Percentiles rank a stretch among this genome's conserved stretches.
These are phyloP conservation scores for Megacollybia marginata DNA, from an alignment of 768 basidiomycete species.

Conservation along the genomic window DNA sequence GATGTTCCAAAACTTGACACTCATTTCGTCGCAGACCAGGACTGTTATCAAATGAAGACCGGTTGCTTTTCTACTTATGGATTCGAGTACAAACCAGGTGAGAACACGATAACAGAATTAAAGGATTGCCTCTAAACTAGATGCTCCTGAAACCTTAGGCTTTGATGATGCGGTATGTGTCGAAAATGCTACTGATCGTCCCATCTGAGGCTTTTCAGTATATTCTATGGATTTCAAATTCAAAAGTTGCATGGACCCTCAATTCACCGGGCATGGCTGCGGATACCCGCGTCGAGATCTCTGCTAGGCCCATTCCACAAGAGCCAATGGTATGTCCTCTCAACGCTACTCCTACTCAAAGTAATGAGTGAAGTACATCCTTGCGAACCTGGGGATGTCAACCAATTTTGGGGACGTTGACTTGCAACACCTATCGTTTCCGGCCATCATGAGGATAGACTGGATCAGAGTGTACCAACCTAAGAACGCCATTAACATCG, in stretches of 20 bases:
- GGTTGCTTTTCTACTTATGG: constrained; percentile 68
- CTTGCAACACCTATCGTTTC: constrained; percentile 63
- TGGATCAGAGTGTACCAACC: constrained; percentile 91
- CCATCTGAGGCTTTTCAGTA: constrained; percentile 35
- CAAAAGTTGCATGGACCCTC: constrained; percentile 62
- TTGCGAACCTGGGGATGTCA: constrained; percentile 82
- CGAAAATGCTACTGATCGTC: background rate
- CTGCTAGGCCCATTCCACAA: constrained; percentile 63
- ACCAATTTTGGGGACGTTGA: constrained; percentile 70
- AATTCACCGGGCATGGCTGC: constrained; percentile 54
- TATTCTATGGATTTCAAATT: constrained; percentile 71
- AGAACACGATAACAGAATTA: background rate
- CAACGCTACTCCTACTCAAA: constrained; percentile 1
- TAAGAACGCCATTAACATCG: constrained; percentile 59
- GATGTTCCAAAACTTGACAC: too few relatives aligned
- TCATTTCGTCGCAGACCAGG: constrained; percentile 36
- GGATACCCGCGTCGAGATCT: constrained; percentile 48
- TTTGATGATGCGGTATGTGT: constrained; percentile 46
- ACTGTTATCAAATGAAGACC: constrained; percentile 51
- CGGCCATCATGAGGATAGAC: constrained; percentile 69
- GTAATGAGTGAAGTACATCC: constrained; percentile 53
- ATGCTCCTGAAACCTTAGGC: constrained; percentile 16
- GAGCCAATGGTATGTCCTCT: constrained; percentile 66
- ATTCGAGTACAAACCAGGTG: background rate
- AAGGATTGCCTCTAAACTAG: background rate